phyloP scores from a whole-genome alignment of 768 basidiomycete genomes.

The Amanita exitialis region DNA sequence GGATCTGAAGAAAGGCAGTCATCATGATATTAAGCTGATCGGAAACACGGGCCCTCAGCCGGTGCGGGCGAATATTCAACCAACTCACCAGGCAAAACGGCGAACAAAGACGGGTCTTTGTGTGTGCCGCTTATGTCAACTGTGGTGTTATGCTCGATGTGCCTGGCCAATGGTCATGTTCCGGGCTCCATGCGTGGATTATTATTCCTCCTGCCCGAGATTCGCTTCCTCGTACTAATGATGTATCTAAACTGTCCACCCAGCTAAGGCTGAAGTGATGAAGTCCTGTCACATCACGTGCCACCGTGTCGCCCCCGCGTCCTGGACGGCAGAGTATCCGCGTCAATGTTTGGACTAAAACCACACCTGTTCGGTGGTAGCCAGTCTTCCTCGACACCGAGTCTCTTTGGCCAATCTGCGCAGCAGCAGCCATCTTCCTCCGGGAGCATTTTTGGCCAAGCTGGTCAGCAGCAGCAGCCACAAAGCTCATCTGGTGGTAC shows the following conservation, averaged over 20 bases:
- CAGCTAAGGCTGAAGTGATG: no score
- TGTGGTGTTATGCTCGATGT: no score
- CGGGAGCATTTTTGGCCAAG: slow-evolving; percentile 14
- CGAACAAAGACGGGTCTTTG: no score
- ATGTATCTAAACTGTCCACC: no score
- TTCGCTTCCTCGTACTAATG: no score
- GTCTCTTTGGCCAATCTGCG: slow-evolving; percentile 12
- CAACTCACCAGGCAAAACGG: no score
- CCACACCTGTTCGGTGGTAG: slow-evolving; percentile 28
- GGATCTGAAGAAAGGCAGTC: neutral
- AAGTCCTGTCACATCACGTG: slow-evolving; percentile 4
- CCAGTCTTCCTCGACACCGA: slow-evolving; percentile 15
- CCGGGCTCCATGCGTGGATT: no score
- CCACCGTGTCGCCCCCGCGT: neutral
- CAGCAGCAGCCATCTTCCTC: slow-evolving; percentile 15
- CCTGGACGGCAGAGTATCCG: no score
- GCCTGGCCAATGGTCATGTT: neutral
- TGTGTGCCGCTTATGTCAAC: no score
- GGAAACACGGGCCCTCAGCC: neutral
- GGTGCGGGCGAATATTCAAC: no score
- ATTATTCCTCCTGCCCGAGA: no score
- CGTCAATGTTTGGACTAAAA: slow-evolving; percentile 31
- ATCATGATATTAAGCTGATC: neutral
- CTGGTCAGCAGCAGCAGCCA: slow-evolving; percentile 15
- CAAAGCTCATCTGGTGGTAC: slow-evolving; percentile 3